Base-by-base conservation (phyloP, 2,329 filamentous ascomycete species). In the Neophaeococcomyces aloes region DNA sequence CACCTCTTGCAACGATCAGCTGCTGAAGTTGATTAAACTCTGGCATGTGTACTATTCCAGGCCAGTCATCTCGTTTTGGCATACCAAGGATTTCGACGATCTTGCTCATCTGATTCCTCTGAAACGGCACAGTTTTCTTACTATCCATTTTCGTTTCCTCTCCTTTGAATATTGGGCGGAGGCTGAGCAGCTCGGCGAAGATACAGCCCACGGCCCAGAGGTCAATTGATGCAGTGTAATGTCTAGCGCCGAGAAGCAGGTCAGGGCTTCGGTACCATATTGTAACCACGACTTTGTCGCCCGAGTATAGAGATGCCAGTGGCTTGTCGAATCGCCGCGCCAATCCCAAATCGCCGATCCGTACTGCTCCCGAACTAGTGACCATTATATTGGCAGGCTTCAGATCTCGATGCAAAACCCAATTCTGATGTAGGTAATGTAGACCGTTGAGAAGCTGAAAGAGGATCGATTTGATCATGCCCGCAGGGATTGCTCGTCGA, bases 371-470 rank as follows among this genome's bases (percentile, higher is more conserved):
- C 4, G 71, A 68, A 5, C 85, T 91, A 1, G 88, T 96, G 37
- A 98, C 89, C 81, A 98, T 94, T 66, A 98, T 98, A 62, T 98
- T 98, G 54, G 91, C 91, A 2, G 91, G 91, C 61, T 98, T 98
- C 40, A 98, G 72, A 64, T 98, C 91, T 35, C 91, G 85, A 63
- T 98, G 91, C 47, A 98, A 75, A 29, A 98, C 86, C 91, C 91
- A 98, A 62, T 94, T 95, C 49, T 80, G 82, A 62, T 98, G 91
- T 1, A 98, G 75, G 59, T 98, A 98, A 53, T 94, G 81, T 48
- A 94, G 81, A 13, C 91, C 91, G 59, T 95, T 94, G 50, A 98
- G 75, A 3, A 98, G 78, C 66, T 98, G 91, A 61, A 89, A 94
- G 70, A 98, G 79, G 61, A 95, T 94, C 50, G 85, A 93, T 59